Base-by-base conservation (phyloP, 2,329 filamentous ascomycete genomes). In the Ampelomyces quisqualis region DNA sequence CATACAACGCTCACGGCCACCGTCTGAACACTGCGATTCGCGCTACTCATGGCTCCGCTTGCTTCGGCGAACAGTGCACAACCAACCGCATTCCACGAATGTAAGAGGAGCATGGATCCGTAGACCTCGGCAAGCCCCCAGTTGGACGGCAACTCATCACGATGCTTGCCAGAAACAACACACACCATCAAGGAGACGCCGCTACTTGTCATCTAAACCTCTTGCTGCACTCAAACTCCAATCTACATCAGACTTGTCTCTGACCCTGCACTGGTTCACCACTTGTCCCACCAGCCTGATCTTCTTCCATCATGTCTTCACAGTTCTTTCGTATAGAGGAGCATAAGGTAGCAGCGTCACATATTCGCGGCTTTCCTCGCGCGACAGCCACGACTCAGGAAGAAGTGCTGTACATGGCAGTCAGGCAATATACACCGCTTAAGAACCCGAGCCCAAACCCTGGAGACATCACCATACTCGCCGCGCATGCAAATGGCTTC, bases 401-500 rank as follows among this genome's bases (percentile, higher is more conserved):
- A 51, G 86, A 91, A 46, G 75, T 80, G 5, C 74, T 96, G 3
- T 70, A 82, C 38, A 70, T 96, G 4, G 81, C 83, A 7, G 78
- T 96, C 38, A 96, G 95, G 73, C 88, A 96, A 64, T 97, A 97
- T 64, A 86, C 80, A 0, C 90, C 90, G 1, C 73, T 81, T 40
- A 78, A 84, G 60, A 90, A 90, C 56, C 76, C 74, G 0, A 68
- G 73, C 17, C 85, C 88, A 0, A 75, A 81, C 48, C 79, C 81
- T 1, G 87, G 88, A 22, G 88, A 93, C 67, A 73, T 96, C 7
- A 96, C 89, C 14, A 83, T 97, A 43, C 82, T 97, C 40, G 89
- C 80, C 8, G 85, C 85, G 4, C 90, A 96, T 70, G 91, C 89
- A 34, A 96, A 96, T 72, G 91, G 85, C 8, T 95, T 96, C 54